phyloP scores from a whole-genome alignment of 2,329 filamentous ascomycete genomes.

The Xylariales sp. region DNA sequence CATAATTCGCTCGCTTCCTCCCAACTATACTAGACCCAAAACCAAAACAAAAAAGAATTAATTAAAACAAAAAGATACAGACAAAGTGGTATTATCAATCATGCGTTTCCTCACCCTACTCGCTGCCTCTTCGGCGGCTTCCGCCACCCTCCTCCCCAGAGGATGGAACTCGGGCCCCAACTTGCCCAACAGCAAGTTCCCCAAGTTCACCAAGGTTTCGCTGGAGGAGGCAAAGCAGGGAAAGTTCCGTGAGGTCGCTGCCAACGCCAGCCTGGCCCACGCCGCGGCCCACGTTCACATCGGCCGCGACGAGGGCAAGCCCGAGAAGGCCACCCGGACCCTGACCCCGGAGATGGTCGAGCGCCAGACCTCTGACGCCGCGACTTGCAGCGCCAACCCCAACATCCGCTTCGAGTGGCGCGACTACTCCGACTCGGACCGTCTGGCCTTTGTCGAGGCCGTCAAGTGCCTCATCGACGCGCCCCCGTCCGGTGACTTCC shows the following conservation, averaged over 20 bases:
- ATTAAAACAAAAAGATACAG: too few species aligned
- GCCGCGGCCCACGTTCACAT: too few species aligned
- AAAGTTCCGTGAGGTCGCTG: too few species aligned
- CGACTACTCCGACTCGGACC: slow-evolving; percentile 22
- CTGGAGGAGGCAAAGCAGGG: slow-evolving; percentile 6
- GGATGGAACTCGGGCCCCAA: neutral
- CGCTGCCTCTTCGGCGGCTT: slow-evolving; percentile 1
- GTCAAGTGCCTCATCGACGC: slow-evolving; percentile 24
- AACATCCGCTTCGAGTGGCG: slow-evolving; percentile 26
- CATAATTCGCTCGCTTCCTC: too few species aligned
- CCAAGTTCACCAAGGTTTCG: slow-evolving; percentile 4
- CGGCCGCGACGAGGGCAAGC: neutral
- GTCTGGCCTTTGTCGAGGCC: slow-evolving; percentile 20
- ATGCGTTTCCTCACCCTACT: slow-evolving; percentile 3
- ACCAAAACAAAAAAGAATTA: too few species aligned
- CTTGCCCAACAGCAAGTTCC: neutral
- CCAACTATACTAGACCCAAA: too few species aligned
- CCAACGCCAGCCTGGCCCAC: too few species aligned
- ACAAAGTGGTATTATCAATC: too few species aligned
- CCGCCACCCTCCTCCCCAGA: neutral
- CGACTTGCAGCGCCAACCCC: slow-evolving; percentile 18
- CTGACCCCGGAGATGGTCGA: neutral
- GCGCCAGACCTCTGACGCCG: neutral
- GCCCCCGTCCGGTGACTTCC: slow-evolving; percentile 19
- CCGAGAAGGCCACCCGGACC: neutral